phyloP scores from a whole-genome alignment of 2,329 filamentous ascomycete genomes.

The Juglanconis sp. region DNA sequence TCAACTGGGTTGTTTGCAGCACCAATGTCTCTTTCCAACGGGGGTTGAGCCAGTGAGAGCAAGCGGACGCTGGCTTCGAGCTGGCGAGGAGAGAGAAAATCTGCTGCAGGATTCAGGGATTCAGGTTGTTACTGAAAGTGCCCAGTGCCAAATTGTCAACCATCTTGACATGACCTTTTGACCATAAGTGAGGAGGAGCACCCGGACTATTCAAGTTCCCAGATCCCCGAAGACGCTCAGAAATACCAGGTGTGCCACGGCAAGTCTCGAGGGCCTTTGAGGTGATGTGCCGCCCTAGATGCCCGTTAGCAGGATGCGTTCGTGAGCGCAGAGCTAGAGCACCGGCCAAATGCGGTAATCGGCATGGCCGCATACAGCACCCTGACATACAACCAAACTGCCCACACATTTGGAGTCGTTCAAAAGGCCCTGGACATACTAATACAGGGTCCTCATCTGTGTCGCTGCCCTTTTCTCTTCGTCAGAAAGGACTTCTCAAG shows the following conservation, averaged over 20 bases:
- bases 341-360: conserved; percentile 19
- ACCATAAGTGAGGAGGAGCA: background rate
- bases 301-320: conserved; percentile 15
- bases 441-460: conserved; percentile 17
- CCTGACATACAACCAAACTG: conserved; percentile 9
- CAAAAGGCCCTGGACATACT: conserved; percentile 17
- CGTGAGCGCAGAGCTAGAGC: conserved; percentile 9
- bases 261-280: conserved; percentile 7
- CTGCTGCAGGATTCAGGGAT: conserved; percentile 2
- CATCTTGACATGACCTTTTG: conserved; percentile 15
- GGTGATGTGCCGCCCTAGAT: background rate
- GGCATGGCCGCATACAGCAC: conserved; percentile 18
- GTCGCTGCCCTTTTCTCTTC: conserved; percentile 7
- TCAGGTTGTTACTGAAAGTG: background rate
- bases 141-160: conserved; percentile 2
- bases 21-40: background rate
- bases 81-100: background rate
- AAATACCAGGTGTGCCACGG: conserved; percentile 15
- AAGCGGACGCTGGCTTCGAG: background rate
- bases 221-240: conserved; percentile 4
- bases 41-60: background rate
- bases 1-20: conserved; percentile 10
- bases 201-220: background rate
- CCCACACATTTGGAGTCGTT: conserved; percentile 8
- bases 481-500: background rate